phyloP scores from a whole-genome alignment of 2,329 filamentous ascomycete species.

The Rhynchosporium secalis region DNA sequence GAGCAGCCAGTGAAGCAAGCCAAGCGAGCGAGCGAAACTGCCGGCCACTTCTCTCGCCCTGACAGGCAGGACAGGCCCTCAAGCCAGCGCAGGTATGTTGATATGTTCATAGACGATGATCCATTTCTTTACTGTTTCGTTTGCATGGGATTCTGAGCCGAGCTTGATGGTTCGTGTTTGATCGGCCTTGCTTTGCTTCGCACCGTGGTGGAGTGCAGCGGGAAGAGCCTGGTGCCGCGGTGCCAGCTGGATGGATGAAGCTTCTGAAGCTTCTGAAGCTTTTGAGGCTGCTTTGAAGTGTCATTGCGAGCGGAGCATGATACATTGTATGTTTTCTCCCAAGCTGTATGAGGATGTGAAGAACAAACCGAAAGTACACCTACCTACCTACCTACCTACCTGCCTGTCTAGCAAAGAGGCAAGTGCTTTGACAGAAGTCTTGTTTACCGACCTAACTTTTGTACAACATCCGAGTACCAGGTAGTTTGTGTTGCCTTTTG shows the following conservation, averaged over 20 bases:
- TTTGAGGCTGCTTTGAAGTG: background rate
- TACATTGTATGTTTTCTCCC: too few species aligned
- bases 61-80: background rate
- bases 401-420: background rate
- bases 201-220: background rate
- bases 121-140: background rate
- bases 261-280: too few species aligned
- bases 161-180: slow-evolving; percentile 5
- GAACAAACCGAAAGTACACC: background rate
- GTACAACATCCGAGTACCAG: too few species aligned
- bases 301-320: too few species aligned
- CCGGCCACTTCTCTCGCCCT: slow-evolving; percentile 2
- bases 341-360: background rate
- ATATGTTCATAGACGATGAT: background rate
- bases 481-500: too few species aligned
- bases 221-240: background rate
- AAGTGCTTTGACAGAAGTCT: background rate
- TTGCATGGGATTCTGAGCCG: too few species aligned
- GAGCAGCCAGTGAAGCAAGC: background rate
- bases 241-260: background rate
- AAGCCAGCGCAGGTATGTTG: background rate
- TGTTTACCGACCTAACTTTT: background rate
- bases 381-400: too few species aligned
- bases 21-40: background rate
- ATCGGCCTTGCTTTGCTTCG: background rate